A percentile compares a stretch with the other conserved stretches of the same genome.
These are phyloP conservation scores for Talaromyces sp. DNA, from an alignment of 2,329 filamentous ascomycete species.

Conservation along the genomic window DNA sequence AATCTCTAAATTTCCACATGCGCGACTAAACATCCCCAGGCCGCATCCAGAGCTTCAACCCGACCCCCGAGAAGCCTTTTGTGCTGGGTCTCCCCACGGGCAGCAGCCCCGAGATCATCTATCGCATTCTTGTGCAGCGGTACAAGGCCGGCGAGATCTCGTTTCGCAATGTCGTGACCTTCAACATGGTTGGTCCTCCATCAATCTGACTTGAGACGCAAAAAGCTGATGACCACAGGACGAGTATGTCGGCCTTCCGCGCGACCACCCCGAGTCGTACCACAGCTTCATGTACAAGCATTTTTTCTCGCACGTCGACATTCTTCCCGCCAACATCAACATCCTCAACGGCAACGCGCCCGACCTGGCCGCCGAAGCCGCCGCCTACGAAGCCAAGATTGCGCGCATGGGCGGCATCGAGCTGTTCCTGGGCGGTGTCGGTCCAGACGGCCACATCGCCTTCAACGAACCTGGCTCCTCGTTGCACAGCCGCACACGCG, in stretches of 20 bases:
- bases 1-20: background rate
- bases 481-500: conserved; percentile 68
- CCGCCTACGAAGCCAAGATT: conserved; percentile 74
- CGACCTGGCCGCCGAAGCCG: conserved; percentile 70
- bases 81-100: conserved; percentile 79
- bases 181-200: conserved; percentile 66
- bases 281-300: conserved; percentile 92
- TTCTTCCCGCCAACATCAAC: conserved; percentile 75
- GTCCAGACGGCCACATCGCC: conserved; percentile 80
- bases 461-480: conserved; percentile 87
- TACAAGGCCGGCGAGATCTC: conserved; percentile 56
- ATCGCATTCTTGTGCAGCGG: conserved; percentile 62
- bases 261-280: conserved; percentile 79
- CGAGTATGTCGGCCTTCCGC: conserved; percentile 78
- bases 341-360: conserved; percentile 75
- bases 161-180: conserved; percentile 82
- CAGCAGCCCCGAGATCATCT: conserved; percentile 72
- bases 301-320: conserved; percentile 81
- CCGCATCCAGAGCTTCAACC: conserved; percentile 70
- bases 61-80: conserved; percentile 67
- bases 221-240: conserved; percentile 47
- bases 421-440: conserved; percentile 78
- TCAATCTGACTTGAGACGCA: background rate
- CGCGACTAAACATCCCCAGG: conserved; percentile 38
- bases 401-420: conserved; percentile 70